These are phyloP conservation scores for Cladorrhinum sp. DNA, from an alignment of 2,329 filamentous ascomycete genomes.

Conservation along the genomic window DNA sequence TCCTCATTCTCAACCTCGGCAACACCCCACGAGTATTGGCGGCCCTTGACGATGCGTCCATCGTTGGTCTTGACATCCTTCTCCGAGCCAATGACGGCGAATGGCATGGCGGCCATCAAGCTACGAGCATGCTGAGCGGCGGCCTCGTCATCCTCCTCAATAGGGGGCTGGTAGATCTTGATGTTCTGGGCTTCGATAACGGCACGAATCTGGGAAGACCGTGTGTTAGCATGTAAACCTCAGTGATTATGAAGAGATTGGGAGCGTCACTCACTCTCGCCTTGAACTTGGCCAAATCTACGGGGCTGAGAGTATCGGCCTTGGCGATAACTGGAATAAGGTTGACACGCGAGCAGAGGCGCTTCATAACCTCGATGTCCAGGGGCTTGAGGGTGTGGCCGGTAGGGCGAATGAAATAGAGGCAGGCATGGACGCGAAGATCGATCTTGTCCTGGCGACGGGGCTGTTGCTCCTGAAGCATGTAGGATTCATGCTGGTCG, in stretches of 20 bases:
- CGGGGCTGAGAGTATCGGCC: conserved; percentile 93
- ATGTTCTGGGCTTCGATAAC: conserved; percentile 98
- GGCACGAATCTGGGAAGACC: conserved; percentile 67
- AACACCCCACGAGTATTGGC: conserved; percentile 99
- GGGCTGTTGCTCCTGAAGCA: conserved; percentile 99
- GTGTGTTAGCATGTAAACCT: conserved; percentile 29
- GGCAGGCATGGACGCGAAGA: conserved; percentile 93
- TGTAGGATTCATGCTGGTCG: conserved; percentile 99
- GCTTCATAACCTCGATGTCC: conserved; percentile 99
- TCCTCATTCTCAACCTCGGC: conserved; percentile 99
- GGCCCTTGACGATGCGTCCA: conserved; percentile 95
- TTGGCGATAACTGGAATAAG: conserved; percentile 98
- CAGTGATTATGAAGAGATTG: not conserved
- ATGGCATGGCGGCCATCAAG: conserved; percentile 95
- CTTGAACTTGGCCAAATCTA: conserved; percentile 92
- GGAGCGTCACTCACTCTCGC: conserved; percentile 64
- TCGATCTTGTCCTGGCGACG: conserved; percentile 98
- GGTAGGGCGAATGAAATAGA: conserved; percentile 99
- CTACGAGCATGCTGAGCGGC: conserved; percentile 92
- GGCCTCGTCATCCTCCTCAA: conserved; percentile 97
- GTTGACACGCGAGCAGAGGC: conserved; percentile 95
- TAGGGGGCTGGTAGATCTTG: conserved; percentile 97
- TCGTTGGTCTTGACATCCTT: conserved; percentile 98
- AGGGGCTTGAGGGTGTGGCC: conserved; percentile 98
- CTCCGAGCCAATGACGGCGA: conserved; percentile 97